Evolutionary conservation across 306 rosid genomes (phyloP).

Genomic region (Medicago ruthenica): DNA sequence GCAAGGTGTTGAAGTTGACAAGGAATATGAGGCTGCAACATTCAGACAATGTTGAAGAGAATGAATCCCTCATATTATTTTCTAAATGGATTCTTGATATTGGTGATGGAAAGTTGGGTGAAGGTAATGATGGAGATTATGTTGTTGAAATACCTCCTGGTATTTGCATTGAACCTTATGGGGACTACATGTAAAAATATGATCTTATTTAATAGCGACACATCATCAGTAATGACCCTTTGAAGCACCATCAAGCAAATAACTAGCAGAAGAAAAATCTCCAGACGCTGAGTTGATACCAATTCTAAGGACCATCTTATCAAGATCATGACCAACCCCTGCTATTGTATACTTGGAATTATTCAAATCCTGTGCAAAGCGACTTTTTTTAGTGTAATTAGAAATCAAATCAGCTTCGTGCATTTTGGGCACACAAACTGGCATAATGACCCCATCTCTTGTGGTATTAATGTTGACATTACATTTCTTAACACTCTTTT

Average conservation of each 20-base stretch:
- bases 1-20: too few relatives aligned
- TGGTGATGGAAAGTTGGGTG: too few relatives aligned
- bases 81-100: too few relatives aligned
- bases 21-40: too few relatives aligned
- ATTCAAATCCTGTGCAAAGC: conserved; percentile 55
- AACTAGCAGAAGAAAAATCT: conserved; percentile 56
- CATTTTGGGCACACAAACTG: conserved; percentile 56
- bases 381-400: conserved; percentile 48
- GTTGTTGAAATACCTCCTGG: too few relatives aligned
- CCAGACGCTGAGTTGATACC: conserved; percentile 53
- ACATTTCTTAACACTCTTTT: conserved; percentile 49
- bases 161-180: too few relatives aligned
- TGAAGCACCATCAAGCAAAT: conserved; percentile 21
- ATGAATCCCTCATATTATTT: too few relatives aligned
- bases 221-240: not conserved
- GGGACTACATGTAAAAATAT: too few relatives aligned
- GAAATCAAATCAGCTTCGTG: conserved; percentile 36
- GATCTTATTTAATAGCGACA: too few relatives aligned
- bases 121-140: too few relatives aligned
- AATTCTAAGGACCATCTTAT: conserved; percentile 75
- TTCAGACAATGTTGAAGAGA: too few relatives aligned
- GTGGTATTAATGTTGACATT: conserved; percentile 56
- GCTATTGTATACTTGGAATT: conserved; percentile 62
- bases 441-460: conserved; percentile 60
- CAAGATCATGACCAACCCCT: conserved; percentile 66